Base-by-base conservation (phyloP, 345 rosid species). In the Isatis tinctoria region DNA sequence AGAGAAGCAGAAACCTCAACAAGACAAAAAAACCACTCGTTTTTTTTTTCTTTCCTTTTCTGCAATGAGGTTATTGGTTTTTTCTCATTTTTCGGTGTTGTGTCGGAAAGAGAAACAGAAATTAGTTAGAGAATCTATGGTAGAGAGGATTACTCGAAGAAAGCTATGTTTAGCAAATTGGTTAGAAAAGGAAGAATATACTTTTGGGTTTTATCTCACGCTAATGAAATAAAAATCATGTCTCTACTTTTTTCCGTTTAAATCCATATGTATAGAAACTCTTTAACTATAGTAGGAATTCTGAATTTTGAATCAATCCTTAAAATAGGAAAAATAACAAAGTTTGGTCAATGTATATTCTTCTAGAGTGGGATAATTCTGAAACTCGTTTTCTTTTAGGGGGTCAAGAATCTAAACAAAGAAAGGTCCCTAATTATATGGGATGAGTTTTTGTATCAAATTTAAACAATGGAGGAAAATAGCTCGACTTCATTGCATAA, bases 381-480 rank as follows among this genome's bases (percentile, higher is more conserved):
- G 58, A 65, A 71, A 65, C 35, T 48, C 18, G 52, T 40, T 77
- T 56, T 66, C 17, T 72, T 30, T 61, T 65, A 20, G 35, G 27
- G 26, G 47, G 57, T 51, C 33, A 77, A 69, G 68, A 49, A 51
- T 72, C 73, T 66, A 72, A 77, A 78, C 73, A 72, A 78, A 78
- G 77, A 60, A 72, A 66, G 17, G 41, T 52, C 44, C 49, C 79
- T 66, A 78, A 60, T 59, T 51, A 40, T 24, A 66, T 58, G 58
- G 79, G 77, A 59, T 72, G 69, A 59, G 68, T 71, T 10, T 37
- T 71, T 16, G 62, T 26, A 65, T 64, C 76, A 65, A 77, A 77
- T 65, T 48, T 71, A 70, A 70, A 56, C 76, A 77, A 71, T 77
- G 81, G 77, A 59, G 69, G 57, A 72, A 78, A 78, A 78, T 72